Evolutionary conservation across 352 stramenopile species (phyloP).

Genomic region (Phytopythium montanum): DNA sequence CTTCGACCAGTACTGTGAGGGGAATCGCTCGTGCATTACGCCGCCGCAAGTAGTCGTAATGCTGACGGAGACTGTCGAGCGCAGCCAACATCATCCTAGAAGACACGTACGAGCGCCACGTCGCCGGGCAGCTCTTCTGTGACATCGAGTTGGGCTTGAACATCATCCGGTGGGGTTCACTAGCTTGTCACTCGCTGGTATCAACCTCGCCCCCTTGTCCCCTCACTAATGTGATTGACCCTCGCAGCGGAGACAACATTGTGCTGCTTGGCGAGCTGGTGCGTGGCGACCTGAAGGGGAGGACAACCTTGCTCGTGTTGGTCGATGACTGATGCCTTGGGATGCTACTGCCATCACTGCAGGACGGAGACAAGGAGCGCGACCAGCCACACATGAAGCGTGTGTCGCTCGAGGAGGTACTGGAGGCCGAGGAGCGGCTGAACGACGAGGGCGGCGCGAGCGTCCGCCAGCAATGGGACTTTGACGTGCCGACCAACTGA

Average conservation of each 20-base stretch:
- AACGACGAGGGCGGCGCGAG: constrained; percentile 60
- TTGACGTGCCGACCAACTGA: constrained; percentile 42
- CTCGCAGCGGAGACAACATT: constrained; percentile 77
- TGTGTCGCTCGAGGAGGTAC: constrained; percentile 69
- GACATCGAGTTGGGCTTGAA: constrained; percentile 96
- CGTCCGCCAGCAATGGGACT: constrained; percentile 83
- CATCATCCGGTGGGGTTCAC: constrained; percentile 90
- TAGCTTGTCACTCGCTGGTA: background rate
- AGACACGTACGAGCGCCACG: constrained; percentile 91
- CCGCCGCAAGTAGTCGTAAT: background rate
- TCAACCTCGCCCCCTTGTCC: background rate
- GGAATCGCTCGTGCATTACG: background rate
- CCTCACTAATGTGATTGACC: background rate
- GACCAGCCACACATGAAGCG: constrained; percentile 81
- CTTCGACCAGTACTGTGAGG: constrained; percentile 86
- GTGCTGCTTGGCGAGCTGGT: constrained; percentile 84
- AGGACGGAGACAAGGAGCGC: constrained; percentile 82
- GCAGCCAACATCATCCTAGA: constrained; percentile 96
- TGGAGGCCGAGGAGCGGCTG: constrained; percentile 75
- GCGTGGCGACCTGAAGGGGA: constrained; percentile 4
- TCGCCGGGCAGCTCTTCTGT: constrained; percentile 88
- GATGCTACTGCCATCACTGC: background rate
- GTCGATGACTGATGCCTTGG: background rate
- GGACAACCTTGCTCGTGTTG: too few species aligned
- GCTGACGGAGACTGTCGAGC: constrained; percentile 4